A percentile compares a stretch with the other conserved stretches of the same genome.
Conservation (phyloP, 805 yeast genomes). For the Yamadazyma tumulicola region DNA sequence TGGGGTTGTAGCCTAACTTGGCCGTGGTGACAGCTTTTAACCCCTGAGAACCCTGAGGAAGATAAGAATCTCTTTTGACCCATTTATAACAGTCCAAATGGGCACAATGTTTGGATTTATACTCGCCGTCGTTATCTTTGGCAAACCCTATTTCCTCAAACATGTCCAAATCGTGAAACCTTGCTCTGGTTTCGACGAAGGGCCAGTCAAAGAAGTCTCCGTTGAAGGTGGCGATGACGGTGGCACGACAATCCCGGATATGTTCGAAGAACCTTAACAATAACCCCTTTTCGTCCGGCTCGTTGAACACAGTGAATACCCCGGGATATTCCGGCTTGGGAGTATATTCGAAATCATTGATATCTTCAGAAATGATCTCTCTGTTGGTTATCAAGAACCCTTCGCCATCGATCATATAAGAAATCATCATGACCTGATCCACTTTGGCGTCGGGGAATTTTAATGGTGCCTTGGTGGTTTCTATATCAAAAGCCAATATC, state of each 20-base stretch:
- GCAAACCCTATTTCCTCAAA: conserved; percentile 92
- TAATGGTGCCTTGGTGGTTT: conserved; percentile 93
- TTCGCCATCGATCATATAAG: conserved; percentile 98
- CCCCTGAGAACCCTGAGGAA: conserved; percentile 99
- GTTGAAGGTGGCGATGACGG: conserved; percentile 96
- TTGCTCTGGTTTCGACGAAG: conserved; percentile 84
- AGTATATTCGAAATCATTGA: conserved; percentile 95
- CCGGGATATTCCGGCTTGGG: conserved; percentile 98
- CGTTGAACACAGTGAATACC: conserved; percentile 83
- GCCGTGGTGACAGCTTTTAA: conserved; percentile 96
- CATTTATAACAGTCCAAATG: conserved; percentile 98
- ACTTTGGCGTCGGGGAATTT: conserved; percentile 90
- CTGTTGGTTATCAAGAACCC: conserved; percentile 92
- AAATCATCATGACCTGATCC: conserved; percentile 98
- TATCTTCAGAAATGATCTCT: conserved; percentile 90
- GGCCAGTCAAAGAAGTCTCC: conserved; percentile 99
- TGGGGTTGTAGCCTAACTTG: conserved; percentile 92
- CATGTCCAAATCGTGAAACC: conserved; percentile 82
- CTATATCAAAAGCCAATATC: conserved; percentile 94
- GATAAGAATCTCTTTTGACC: conserved; percentile 96
- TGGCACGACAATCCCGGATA: conserved; percentile 81
- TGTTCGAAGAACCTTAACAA: conserved; percentile 83
- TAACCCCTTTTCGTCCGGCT: conserved; percentile 74
- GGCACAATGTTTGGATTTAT: conserved; percentile 85
- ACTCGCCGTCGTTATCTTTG: conserved; percentile 84